Evolutionary conservation across 2,329 filamentous ascomycete species (phyloP).

Genomic region (Fusarium luffae): DNA sequence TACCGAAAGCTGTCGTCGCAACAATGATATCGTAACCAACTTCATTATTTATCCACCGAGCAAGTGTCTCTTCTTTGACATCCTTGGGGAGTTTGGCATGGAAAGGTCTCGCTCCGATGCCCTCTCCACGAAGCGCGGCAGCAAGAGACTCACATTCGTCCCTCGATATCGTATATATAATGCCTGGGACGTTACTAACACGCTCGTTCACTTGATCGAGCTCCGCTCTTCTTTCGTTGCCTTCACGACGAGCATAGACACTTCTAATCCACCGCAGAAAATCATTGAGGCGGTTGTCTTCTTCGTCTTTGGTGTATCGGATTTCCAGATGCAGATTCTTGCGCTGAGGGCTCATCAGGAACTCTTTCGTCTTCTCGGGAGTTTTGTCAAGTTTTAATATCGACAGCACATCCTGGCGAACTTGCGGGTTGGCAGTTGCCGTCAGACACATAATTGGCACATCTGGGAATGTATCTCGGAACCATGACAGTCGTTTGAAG

Average conservation of each 20-base stretch:
- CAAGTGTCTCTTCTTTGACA: constrained; percentile 76
- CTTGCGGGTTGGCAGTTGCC: constrained; percentile 85
- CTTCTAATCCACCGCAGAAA: constrained; percentile 80
- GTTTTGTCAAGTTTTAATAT: constrained; percentile 74
- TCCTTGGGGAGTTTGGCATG: constrained; percentile 75
- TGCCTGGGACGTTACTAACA: constrained; percentile 74
- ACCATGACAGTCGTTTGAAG: constrained; percentile 88
- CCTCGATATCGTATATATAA: constrained; percentile 82
- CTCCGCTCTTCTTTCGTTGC: constrained; percentile 68
- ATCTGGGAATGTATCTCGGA: constrained; percentile 81
- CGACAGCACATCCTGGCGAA: constrained; percentile 83
- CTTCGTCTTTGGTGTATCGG: constrained; percentile 80
- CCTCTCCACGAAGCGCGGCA: constrained; percentile 71
- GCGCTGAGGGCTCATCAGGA: constrained; percentile 84
- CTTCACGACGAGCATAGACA: constrained; percentile 76
- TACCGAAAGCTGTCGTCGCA: constrained; percentile 94
- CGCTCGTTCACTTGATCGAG: constrained; percentile 66
- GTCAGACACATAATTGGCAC: constrained; percentile 94
- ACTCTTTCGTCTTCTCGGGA: constrained; percentile 72
- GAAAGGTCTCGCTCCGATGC: constrained; percentile 79
- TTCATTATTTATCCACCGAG: constrained; percentile 77
- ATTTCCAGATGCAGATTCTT: constrained; percentile 93
- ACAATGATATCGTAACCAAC: constrained; percentile 90
- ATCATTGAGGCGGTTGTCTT: constrained; percentile 76
- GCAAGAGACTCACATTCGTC: constrained; percentile 80